Conservation (phyloP, 2,329 filamentous ascomycete species). For the Aspergillus awamori region DNA sequence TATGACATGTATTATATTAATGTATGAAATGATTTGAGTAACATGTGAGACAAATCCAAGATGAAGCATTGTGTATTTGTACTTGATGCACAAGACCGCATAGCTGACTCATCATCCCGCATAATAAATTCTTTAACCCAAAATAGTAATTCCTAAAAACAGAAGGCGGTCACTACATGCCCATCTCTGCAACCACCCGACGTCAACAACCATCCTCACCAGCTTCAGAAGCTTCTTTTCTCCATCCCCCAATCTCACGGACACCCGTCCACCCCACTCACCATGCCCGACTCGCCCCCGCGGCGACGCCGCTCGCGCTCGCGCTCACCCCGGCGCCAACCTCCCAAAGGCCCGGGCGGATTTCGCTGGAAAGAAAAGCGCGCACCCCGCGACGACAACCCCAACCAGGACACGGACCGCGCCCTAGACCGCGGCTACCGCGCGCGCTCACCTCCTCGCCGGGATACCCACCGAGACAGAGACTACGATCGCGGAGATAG, state of each 20-base stretch:
- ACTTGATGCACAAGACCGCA: background rate
- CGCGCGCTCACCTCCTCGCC: slow-evolving; percentile 21
- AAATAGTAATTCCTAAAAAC: background rate
- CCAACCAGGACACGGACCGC: slow-evolving; percentile 46
- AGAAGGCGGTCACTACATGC: slow-evolving; percentile 1
- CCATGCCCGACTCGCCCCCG: slow-evolving; percentile 7
- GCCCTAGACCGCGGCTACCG: slow-evolving; percentile 58
- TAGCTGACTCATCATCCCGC: background rate
- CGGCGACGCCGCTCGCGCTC: slow-evolving; percentile 13
- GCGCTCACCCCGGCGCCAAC: slow-evolving; percentile 25
- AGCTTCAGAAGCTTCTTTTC: background rate
- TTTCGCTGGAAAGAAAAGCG: slow-evolving; percentile 56
- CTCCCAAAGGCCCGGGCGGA: slow-evolving; percentile 46
- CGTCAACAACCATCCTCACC: background rate
- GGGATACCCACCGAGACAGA: slow-evolving; percentile 45
- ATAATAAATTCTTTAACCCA: background rate
- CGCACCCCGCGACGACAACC: slow-evolving; percentile 46
- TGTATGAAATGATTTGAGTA: too few species aligned
- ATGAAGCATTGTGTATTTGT: background rate
- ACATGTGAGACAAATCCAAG: too few species aligned
- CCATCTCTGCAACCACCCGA: background rate
- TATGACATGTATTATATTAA: too few species aligned
- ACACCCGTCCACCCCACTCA: background rate
- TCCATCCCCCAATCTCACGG: background rate
- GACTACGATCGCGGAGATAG: background rate